Base-by-base conservation (phyloP, 306 rosid genomes). In the Psophocarpus tetragonolobus region DNA sequence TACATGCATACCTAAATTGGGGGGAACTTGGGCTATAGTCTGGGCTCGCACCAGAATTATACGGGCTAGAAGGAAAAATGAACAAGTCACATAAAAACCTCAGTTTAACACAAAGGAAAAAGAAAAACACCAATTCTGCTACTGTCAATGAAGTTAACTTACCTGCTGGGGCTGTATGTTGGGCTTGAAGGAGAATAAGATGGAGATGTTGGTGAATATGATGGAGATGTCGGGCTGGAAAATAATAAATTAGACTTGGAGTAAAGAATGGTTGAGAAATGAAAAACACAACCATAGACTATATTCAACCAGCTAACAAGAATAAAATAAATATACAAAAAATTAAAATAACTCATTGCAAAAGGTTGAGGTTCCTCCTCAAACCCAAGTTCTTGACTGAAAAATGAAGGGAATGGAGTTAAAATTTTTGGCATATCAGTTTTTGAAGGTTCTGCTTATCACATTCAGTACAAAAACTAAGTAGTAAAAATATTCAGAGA, bases 161-260 rank as follows among this genome's bases (percentile, higher is more conserved):
- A 92, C 98, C 98, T 94, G 91, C 95, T 90, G 18, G 98, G 97
- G 82, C 94, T 94, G 78, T 90, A 92, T 1, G 97, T 90, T 61
- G 98, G 98, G 86, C 98, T 94, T 6, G 98, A 90, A 47, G 97
- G 98, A 78, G 98, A 94, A 82, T 92, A 94, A 0, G 97, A 87
- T 41, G 97, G 97, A 78, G 98, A 94, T 27, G 98, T 90, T 35
- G 98, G 98, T 26, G 98, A 94, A 85, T 94, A 94, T 27, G 98
- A 89, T 11, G 98, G 98, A 23, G 97, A 94, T 1, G 98, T 94
- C 21, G 97, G 98, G 83, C 98, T 94, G 91, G 84, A 83, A 74
- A 79, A 77, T 48, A 48, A 48, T 12, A 60, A 69, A 58, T 66
- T 14, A 33, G 32, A 78, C 69, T 60, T 60, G 26, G 13, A 13